Percentiles rank a stretch among this genome's conserved stretches.
Conservation (phyloP, 805 yeast genomes). For the Starmerella stigmatis region DNA sequence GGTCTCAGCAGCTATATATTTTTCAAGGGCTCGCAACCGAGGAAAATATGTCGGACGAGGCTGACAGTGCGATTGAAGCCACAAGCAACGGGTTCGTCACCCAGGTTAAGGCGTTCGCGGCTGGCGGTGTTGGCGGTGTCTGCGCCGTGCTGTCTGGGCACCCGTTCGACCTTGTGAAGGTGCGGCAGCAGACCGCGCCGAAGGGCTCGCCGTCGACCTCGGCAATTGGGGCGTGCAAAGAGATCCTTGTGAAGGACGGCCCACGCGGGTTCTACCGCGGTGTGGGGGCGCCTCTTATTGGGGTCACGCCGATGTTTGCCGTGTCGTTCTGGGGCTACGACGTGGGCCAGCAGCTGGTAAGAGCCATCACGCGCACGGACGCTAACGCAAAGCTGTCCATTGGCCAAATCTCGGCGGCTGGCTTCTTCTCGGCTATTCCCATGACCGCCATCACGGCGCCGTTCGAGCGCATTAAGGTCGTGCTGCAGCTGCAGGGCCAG, state of each 20-base stretch:
- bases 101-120: slow-evolving; percentile 73
- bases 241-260: slow-evolving; percentile 65
- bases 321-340: slow-evolving; percentile 98
- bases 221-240: slow-evolving; percentile 43
- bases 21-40: too few relatives aligned
- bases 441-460: slow-evolving; percentile 97
- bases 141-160: slow-evolving; percentile 95
- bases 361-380: slow-evolving; percentile 32
- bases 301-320: slow-evolving; percentile 98
- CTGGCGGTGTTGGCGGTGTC: slow-evolving; percentile 95
- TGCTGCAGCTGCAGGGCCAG: slow-evolving; percentile 66
- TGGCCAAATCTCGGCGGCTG: slow-evolving; percentile 75
- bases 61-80: slow-evolving; percentile 20
- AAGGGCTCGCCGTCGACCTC: slow-evolving; percentile 36
- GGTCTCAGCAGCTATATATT: too few relatives aligned
- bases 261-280: slow-evolving; percentile 80
- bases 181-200: slow-evolving; percentile 70
- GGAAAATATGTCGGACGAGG: slow-evolving; percentile 21
- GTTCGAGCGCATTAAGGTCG: slow-evolving; percentile 88
- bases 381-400: slow-evolving; percentile 43
- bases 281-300: slow-evolving; percentile 86
- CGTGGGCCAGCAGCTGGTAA: slow-evolving; percentile 70
- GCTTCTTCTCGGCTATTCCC: slow-evolving; percentile 88
- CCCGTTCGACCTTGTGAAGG: slow-evolving; percentile 90
- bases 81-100: slow-evolving; percentile 38